Percentiles rank a stretch among this genome's conserved stretches.
These are phyloP conservation scores for Gossypium australe DNA, from an alignment of 345 rosid genomes.

Conservation along the genomic window DNA sequence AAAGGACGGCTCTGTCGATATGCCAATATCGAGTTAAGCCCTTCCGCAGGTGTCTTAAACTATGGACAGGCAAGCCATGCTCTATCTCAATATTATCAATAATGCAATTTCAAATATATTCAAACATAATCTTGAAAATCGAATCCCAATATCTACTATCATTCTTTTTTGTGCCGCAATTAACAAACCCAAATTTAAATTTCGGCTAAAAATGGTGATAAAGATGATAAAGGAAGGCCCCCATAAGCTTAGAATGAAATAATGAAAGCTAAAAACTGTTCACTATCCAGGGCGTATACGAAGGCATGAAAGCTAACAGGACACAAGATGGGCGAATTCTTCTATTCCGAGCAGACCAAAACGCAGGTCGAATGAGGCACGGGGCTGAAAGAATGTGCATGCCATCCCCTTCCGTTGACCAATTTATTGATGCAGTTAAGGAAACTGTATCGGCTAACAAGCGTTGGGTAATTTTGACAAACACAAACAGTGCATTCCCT, in stretches of 20 bases:
- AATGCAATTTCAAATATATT: too few species aligned
- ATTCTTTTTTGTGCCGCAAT: too few species aligned
- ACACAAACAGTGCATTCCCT: background rate
- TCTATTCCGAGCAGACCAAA: constrained; percentile 67
- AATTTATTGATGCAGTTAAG: constrained; percentile 67
- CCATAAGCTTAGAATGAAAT: background rate
- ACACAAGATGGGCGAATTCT: constrained; percentile 57
- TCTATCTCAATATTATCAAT: too few species aligned
- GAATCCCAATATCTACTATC: too few species aligned
- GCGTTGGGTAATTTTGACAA: constrained; percentile 54
- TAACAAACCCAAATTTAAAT: background rate
- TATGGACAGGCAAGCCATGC: constrained; percentile 74
- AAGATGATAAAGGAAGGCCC: background rate
- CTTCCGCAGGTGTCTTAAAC: constrained; percentile 76
- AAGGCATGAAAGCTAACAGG: constrained; percentile 79
- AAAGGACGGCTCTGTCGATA: constrained; percentile 47
- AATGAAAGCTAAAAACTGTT: background rate
- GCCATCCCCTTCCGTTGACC: constrained; percentile 71
- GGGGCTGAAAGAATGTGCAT: constrained; percentile 90
- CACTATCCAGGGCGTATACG: constrained; percentile 56
- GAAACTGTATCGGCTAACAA: constrained; percentile 63
- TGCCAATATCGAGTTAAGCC: constrained; percentile 61
- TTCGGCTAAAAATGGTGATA: background rate
- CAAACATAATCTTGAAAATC: too few species aligned
- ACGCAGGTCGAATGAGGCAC: constrained; percentile 57